Evolutionary conservation across 2,329 filamentous ascomycete genomes (phyloP).

Genomic region (Calycina herbarum): DNA sequence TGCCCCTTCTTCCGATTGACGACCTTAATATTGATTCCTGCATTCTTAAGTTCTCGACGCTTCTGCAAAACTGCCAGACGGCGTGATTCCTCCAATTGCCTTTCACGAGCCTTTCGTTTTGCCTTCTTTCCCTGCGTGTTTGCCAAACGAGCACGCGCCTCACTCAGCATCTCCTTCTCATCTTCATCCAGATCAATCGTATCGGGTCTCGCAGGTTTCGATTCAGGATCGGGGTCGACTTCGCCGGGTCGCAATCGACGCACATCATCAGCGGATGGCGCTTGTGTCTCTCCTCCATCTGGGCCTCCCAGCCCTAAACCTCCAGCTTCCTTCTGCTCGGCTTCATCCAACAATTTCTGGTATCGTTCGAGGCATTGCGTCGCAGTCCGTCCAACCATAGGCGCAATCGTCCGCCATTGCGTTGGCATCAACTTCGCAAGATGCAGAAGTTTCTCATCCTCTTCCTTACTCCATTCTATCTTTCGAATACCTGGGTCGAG

Average conservation of each 20-base stretch:
- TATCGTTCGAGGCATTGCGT: conserved; percentile 97
- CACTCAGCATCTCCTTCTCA: conserved; percentile 98
- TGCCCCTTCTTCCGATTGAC: conserved; percentile 88
- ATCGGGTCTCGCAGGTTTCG: conserved; percentile 91
- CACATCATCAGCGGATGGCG: conserved; percentile 90
- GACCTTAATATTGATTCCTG: conserved; percentile 97
- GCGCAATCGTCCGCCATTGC: conserved; percentile 98
- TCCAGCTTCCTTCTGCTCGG: conserved; percentile 81
- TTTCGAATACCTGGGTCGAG: conserved; percentile 97
- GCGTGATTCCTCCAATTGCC: conserved; percentile 92
- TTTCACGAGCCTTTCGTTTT: conserved; percentile 93
- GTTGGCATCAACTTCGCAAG: conserved; percentile 98
- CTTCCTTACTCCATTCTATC: conserved; percentile 98
- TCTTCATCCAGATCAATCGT: conserved; percentile 98
- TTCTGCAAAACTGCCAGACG: conserved; percentile 90
- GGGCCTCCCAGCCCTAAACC: conserved; percentile 82
- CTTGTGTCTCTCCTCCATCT: conserved; percentile 80
- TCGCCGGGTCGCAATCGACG: conserved; percentile 86
- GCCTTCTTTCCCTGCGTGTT: conserved; percentile 99
- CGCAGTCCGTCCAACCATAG: conserved; percentile 92
- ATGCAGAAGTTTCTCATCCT: conserved; percentile 95
- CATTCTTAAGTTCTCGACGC: conserved; percentile 92
- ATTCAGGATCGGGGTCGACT: conserved; percentile 95
- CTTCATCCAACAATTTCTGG: conserved; percentile 93
- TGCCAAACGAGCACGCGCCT: conserved; percentile 91